phyloP scores from a whole-genome alignment of 805 yeast species.

The Myxozyma udenii region DNA sequence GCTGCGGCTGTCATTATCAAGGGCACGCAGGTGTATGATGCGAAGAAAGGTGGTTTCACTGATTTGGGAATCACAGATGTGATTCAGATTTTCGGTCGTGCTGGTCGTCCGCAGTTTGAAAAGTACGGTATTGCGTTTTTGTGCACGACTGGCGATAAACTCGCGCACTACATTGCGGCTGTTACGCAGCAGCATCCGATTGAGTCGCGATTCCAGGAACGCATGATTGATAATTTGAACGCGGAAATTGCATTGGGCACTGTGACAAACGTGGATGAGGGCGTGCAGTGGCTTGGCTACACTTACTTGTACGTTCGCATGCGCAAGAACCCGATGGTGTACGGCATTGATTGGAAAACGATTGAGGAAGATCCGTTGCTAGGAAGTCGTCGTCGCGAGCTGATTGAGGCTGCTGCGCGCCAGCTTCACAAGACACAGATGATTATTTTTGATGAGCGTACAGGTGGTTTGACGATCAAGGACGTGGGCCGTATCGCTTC shows the following conservation, averaged over 20 bases:
- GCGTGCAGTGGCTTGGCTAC: conserved; percentile 95
- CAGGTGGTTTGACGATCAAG: conserved; percentile 75
- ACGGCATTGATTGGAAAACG: conserved; percentile 87
- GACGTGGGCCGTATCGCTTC: conserved; percentile 94
- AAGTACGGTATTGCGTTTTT: conserved; percentile 88
- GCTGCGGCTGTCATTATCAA: conserved; percentile 96
- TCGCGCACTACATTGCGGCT: conserved; percentile 85
- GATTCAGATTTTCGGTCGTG: conserved; percentile 97
- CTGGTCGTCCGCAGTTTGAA: conserved; percentile 97
- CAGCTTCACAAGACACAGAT: conserved; percentile 82
- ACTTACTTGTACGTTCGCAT: conserved; percentile 91
- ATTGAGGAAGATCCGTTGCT: conserved; percentile 77
- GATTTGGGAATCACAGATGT: conserved; percentile 96
- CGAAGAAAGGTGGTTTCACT: conserved; percentile 89
- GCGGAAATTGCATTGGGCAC: conserved; percentile 96
- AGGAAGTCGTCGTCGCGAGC: conserved; percentile 65
- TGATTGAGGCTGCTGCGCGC: conserved; percentile 78
- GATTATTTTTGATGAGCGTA: conserved; percentile 85
- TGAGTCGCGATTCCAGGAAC: conserved; percentile 75
- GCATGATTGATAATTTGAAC: conserved; percentile 85
- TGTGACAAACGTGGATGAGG: conserved; percentile 91
- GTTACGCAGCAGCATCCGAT: conserved; percentile 95
- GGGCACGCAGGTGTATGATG: conserved; percentile 93
- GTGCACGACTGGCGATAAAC: conserved; percentile 73
- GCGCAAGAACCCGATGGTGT: conserved; percentile 89